phyloP scores from a whole-genome alignment of 1,139 yeast species.

The Yamadazyma triangularis region DNA sequence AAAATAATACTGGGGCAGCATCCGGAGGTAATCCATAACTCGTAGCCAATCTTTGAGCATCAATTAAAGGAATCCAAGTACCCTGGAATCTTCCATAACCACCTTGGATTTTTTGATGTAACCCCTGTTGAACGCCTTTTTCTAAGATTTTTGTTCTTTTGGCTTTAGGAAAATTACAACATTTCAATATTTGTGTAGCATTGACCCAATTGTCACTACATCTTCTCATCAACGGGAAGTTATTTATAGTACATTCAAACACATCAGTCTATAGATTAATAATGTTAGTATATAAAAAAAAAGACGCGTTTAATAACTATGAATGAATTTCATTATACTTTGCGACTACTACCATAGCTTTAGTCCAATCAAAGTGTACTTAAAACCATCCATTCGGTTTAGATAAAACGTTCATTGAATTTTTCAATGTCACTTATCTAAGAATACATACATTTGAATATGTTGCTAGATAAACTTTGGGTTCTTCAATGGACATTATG shows the following conservation, averaged over 20 bases:
- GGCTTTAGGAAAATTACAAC: slow-evolving; percentile 93
- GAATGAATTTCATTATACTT: too few relatives aligned
- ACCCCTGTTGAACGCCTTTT: slow-evolving; percentile 81
- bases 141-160: slow-evolving; percentile 89
- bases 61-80: slow-evolving; percentile 86
- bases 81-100: slow-evolving; percentile 98
- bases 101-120: slow-evolving; percentile 92
- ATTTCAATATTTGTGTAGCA: slow-evolving; percentile 95
- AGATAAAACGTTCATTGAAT: too few relatives aligned
- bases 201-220: slow-evolving; percentile 92
- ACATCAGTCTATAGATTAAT: slow-evolving; percentile 51
- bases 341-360: too few relatives aligned
- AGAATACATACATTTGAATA: slow-evolving; percentile 21
- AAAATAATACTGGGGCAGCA: slow-evolving; percentile 50
- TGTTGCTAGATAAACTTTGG: slow-evolving; percentile 24
- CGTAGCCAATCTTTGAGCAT: slow-evolving; percentile 50
- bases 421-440: neutral
- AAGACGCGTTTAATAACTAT: too few relatives aligned
- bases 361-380: too few relatives aligned
- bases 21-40: slow-evolving; percentile 53
- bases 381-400: too few relatives aligned
- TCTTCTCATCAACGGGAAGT: slow-evolving; percentile 91
- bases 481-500: slow-evolving; percentile 14
- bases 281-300: too few relatives aligned
- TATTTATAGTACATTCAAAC: slow-evolving; percentile 75